Conservation (phyloP, 1,284 basidiomycete species). For the Apiotrichum domesticum region DNA sequence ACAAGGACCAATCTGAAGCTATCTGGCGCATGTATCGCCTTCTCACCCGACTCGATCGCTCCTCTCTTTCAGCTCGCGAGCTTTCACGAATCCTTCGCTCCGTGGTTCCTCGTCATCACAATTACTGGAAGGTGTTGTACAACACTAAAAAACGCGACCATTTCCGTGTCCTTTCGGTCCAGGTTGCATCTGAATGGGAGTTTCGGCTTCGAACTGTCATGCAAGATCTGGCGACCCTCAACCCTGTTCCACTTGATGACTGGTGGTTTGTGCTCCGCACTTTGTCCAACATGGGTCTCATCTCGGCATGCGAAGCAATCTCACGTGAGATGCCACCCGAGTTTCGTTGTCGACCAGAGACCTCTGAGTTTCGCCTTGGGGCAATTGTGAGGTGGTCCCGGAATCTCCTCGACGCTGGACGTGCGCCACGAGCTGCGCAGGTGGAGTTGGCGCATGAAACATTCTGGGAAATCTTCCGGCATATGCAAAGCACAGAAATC, state of each 20-base stretch:
- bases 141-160: not conserved
- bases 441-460: conserved; percentile 6
- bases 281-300: conserved; percentile 7
- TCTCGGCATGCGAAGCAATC: conserved; percentile 7
- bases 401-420: not conserved
- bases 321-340: conserved; percentile 3
- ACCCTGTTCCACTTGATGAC: conserved; percentile 1
- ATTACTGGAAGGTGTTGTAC: conserved; percentile 1
- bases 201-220: conserved; percentile 11
- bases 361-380: conserved; percentile 10
- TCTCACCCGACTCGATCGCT: conserved; percentile 5
- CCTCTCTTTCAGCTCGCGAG: conserved; percentile 1
- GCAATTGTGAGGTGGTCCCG: conserved; percentile 8
- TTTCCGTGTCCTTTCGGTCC: not conserved
- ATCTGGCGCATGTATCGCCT: not conserved
- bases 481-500: conserved; percentile 3
- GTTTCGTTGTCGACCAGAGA: not conserved
- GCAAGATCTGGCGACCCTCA: not conserved
- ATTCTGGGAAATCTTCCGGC: conserved; percentile 15
- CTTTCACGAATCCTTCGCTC: conserved; percentile 9
- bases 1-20: not conserved
- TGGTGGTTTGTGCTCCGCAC: conserved; percentile 13
- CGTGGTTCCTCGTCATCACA: conserved; percentile 12
- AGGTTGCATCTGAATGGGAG: conserved; percentile 4
- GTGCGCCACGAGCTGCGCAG: not conserved